Base-by-base conservation (phyloP, 345 rosid genomes). In the Lagerstroemia speciosa region DNA sequence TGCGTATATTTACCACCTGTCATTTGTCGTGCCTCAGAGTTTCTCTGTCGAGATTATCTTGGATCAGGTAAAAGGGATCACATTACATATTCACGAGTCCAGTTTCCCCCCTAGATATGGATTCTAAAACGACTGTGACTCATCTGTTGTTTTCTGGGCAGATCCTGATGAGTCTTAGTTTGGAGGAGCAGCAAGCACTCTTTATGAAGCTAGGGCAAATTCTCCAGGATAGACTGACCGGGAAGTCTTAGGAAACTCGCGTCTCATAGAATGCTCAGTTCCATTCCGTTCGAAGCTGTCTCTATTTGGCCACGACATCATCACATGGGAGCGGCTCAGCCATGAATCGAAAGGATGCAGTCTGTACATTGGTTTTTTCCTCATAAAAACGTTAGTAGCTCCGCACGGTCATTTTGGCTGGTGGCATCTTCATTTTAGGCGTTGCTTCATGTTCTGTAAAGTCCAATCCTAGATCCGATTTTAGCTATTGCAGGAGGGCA, bases 1-100 rank as follows among this genome's bases (percentile, higher is more conserved):
- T 78, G 96, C 98, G 32, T 93, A 87, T 75, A 90, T 93, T 74
- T 93, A 90, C 74, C 97, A 90, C 79, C 97, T 90, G 72, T 90
- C 97, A 9, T 93, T 93, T 62, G 79, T 93, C 10, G 80, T 80
- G 69, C 74, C 84, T 40, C 83, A 84, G 82, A 81, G 73, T 78
- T 76, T 83, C 67, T 78, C 90, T 0, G 86, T 87, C n/a, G 98
- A 93, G 74, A 86, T 80, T 76, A 78, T 90, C 65, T 73, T 90
- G 75, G 90, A 87, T 58, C 93, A 79, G 97, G 98, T 90, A 83
- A 71, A 46, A 37, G 33, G 8, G 31, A 58, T 58, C 16, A 27
- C 34, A 58, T 58, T 5, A 27, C 34, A 14, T 27, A 30, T 58
- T 14, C 20, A 3, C 15, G 14, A 27, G 31, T 58, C 29, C 17